phyloP scores from a whole-genome alignment of 2,329 filamentous ascomycete species.

The Neopestalotiopsis rosae region DNA sequence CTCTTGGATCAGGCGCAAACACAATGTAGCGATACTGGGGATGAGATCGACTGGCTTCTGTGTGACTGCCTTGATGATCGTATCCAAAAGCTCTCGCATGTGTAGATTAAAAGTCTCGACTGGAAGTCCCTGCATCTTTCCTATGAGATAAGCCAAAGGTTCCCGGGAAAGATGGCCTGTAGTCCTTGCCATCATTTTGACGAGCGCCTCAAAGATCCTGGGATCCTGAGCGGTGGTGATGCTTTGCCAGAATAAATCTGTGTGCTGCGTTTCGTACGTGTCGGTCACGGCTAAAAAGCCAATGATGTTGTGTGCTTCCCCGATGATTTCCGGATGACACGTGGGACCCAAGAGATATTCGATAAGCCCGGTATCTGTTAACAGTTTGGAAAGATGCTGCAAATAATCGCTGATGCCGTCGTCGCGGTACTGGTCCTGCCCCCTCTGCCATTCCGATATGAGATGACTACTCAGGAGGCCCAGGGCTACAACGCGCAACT shows the following conservation, averaged over 20 bases:
- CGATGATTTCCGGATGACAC: constrained; percentile 89
- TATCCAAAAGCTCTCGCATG: constrained; percentile 67
- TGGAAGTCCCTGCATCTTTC: constrained; percentile 71
- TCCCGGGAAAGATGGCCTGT: constrained; percentile 53
- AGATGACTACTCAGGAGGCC: constrained; percentile 75
- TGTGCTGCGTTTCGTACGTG: constrained; percentile 73
- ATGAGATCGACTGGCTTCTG: constrained; percentile 30
- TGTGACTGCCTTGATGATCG: constrained; percentile 56
- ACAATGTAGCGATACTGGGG: constrained; percentile 52
- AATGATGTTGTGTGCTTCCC: constrained; percentile 80
- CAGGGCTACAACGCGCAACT: constrained; percentile 81
- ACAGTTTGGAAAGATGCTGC: constrained; percentile 70
- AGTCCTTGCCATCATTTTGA: constrained; percentile 65
- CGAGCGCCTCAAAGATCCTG: constrained; percentile 79
- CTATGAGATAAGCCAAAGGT: constrained; percentile 68
- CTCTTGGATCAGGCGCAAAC: constrained; percentile 73
- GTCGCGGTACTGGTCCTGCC: constrained; percentile 47
- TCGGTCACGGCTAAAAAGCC: constrained; percentile 84
- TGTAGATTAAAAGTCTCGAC: constrained; percentile 65
- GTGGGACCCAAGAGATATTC: constrained; percentile 89
- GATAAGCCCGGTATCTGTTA: constrained; percentile 74
- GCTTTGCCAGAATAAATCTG: constrained; percentile 83
- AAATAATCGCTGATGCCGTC: constrained; percentile 52
- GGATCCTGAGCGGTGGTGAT: constrained; percentile 83
- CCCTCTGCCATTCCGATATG: constrained; percentile 67